A percentile compares a stretch with the other conserved stretches of the same genome.
Conservation (phyloP, 2,329 filamentous ascomycete genomes). For the Epicoccum nigrum region DNA sequence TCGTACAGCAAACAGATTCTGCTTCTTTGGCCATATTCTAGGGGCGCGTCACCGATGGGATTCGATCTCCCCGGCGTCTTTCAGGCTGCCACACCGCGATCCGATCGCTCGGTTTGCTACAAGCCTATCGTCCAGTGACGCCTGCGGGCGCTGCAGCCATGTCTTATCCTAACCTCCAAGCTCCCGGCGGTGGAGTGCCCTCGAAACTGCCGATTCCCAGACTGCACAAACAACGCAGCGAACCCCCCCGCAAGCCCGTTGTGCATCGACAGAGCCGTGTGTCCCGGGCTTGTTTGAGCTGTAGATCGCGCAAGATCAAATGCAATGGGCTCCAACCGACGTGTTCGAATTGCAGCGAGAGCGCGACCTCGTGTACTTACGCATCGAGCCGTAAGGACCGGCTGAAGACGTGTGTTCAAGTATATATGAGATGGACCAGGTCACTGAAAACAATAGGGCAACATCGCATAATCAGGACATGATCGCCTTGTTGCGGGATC, state of each 20-base stretch:
- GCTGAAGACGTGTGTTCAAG: conserved; percentile 39
- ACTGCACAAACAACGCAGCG: conserved; percentile 25
- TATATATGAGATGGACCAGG: background rate
- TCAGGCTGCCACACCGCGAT: conserved; percentile 8
- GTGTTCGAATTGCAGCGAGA: conserved; percentile 43
- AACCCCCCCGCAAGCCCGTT: conserved; percentile 19
- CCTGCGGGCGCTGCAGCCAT: background rate
- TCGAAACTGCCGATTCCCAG: conserved; percentile 38
- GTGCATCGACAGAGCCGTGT: conserved; percentile 28
- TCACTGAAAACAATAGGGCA: conserved; percentile 24
- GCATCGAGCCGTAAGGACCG: conserved; percentile 43
- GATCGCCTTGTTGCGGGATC: conserved; percentile 31
- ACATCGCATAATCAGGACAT: conserved; percentile 39
- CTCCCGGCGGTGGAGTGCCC: conserved; percentile 1
- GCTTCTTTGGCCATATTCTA: conserved; percentile 5
- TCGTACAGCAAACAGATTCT: conserved; percentile 7
- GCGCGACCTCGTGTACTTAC: conserved; percentile 40
- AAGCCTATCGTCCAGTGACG: background rate
- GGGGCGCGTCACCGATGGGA: background rate
- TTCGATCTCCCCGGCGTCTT: conserved; percentile 2
- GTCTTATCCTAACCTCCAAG: conserved; percentile 2
- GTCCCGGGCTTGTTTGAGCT: conserved; percentile 42
- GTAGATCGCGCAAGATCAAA: conserved; percentile 47
- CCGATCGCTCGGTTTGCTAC: conserved; percentile 1
- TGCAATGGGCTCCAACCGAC: conserved; percentile 44